Base-by-base conservation (phyloP, 2,329 filamentous ascomycete species). In the Neofusicoccum kwambonambiense region DNA sequence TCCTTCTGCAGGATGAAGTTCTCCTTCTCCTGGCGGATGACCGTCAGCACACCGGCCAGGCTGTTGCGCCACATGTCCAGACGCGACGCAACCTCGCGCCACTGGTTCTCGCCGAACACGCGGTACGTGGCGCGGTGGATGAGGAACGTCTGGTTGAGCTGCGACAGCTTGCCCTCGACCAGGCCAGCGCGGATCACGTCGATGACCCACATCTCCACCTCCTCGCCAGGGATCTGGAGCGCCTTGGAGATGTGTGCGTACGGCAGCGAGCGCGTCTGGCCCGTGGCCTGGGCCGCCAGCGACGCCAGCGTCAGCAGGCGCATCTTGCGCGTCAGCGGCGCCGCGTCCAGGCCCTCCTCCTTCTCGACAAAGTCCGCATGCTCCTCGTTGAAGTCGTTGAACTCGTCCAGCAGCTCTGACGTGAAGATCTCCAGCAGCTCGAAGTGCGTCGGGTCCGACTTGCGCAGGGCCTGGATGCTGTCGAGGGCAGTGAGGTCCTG, bases 191-290 rank as follows among this genome's bases (percentile, higher is more conserved):
- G 92, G 80, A 99, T 97, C 71, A 96, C 93, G 78, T 99, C 95
- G 74, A 99, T 99, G 70, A 96, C 92, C 95, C 95, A 99, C 86
- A 94, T 90, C 85, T 99, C 95, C 47, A 98, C 92, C 68, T 98
- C 92, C 69, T 91, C 89, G 52, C 82, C 76, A 51, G 92, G 88
- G 64, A 99, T 89, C 79, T 95, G 90, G 52, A 99, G 87, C 5
- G 92, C 90, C 75, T 90, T 90, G 69, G 90, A 87, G 75, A 99
- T 97, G 74, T 87, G 87, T 70, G 85, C 84, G 81, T 99, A 99
- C 67, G 94, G 90, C 62, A 99, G 90, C 74, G 95, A 92, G 74
- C 94, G 91, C 73, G 88, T 91, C 67, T 90, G 89, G 22, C 77
- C 75, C 31, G 90, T 90, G 70, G 90, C 88, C 56, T 60, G 56